phyloP scores from a whole-genome alignment of 306 rosid genomes.

The Citrullus amarus region DNA sequence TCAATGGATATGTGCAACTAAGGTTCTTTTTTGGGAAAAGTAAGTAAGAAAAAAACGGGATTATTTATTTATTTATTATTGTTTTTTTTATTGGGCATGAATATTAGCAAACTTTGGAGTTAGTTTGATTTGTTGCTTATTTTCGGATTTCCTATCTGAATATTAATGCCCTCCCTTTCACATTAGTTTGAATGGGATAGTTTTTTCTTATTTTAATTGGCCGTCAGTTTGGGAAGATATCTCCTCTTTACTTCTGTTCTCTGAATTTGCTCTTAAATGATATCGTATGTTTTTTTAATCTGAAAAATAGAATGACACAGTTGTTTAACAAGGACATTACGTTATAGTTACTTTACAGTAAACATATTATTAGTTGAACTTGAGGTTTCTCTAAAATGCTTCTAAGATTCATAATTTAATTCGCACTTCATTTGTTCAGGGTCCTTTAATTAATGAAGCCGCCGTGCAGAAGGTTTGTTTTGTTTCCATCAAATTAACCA shows the following conservation, averaged over 20 bases:
- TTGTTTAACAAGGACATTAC: neutral
- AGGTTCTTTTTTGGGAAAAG: neutral
- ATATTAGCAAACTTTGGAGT: neutral
- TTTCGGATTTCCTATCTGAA: neutral
- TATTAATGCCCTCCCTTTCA: neutral
- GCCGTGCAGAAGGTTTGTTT: conserved; percentile 75
- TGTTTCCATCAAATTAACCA: neutral
- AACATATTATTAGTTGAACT: neutral
- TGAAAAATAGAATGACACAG: neutral
- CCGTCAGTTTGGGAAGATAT: neutral
- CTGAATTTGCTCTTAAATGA: neutral
- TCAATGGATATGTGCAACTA: neutral
- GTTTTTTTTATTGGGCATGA: neutral
- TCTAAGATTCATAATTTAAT: neutral
- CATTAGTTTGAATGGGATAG: neutral
- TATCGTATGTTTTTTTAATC: neutral
- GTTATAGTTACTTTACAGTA: neutral
- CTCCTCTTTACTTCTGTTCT: neutral
- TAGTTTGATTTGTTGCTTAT: neutral
- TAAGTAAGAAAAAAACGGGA: neutral
- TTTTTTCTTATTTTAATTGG: neutral
- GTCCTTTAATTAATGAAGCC: conserved; percentile 96
- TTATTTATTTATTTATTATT: no score
- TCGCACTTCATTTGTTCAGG: conserved; percentile 33
- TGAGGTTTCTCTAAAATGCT: neutral